Base-by-base conservation (phyloP, 495 filamentous ascomycete species). In the Penicillium soppii region DNA sequence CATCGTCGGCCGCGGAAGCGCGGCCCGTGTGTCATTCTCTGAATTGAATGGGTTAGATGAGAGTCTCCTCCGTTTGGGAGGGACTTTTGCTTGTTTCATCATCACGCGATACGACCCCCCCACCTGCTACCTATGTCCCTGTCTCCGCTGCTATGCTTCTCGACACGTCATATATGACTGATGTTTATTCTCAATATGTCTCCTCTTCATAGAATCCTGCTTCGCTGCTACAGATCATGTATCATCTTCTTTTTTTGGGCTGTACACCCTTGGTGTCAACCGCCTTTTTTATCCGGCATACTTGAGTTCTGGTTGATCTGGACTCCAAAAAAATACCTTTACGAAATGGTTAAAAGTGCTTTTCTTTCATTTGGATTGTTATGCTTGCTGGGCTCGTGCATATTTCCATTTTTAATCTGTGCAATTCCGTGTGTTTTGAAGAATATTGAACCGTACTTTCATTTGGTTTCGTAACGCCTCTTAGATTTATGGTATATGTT, bases 21-120 rank as follows among this genome's bases (percentile, higher is more conserved):
- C 42, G 63, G 64, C 7, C 67, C 71, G 15, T 77, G 74, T 63
- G 69, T 76, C 32, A 73, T 77, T 52, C 63, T 77, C 43, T 77
- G 60, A 67, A 40, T 16, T 16, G n/a, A 20, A 9, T n/a, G n/a
- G 16, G 13, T 17, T 43, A 12, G 22, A 44, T 23, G 22, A n/a
- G n/a, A 30, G 20, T 21, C 21, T 21, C 23, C 17, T 46, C n/a
- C 29, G 33, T 37, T 41, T 47, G 30, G 13, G 17, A n/a, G n/a
- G 29, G 33, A 30, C 29, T 25, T 35, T 44, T 46, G 54, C 53
- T 59, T 42, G 25, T 29, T 39, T 49, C 22, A 27, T 29, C 30
- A 20, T 51, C 40, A 43, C 43, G 48, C 21, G 40, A 33, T 51
- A 51, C 48, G 48, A 51, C 16, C 19, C 10, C 16, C 47, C 41